Base-by-base conservation (phyloP, 2,329 filamentous ascomycete species). In the Cladosporium sp. region DNA sequence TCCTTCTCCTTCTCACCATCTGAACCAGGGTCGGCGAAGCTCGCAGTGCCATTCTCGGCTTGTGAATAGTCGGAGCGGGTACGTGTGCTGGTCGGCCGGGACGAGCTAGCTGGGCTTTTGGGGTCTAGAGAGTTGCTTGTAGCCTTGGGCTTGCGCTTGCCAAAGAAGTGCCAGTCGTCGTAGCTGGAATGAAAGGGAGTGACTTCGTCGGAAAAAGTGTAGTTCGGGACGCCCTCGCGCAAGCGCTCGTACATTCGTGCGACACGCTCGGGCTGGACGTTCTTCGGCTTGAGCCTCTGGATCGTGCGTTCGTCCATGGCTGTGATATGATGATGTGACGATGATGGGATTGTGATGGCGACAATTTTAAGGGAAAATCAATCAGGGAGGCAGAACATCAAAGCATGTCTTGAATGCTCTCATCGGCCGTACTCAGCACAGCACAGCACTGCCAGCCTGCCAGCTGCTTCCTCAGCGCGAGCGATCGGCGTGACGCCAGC, bases 81-180 rank as follows among this genome's bases (percentile, higher is more conserved):
- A 7, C 70, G 69, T 15, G 69, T 66, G 44, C 71, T 73, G 24
- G 69, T 66, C 0, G 73, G 71, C 18, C 72, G 66, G 26, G 71
- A 71, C 12, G 51, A 32, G 32, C 36, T 34, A 3, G 51, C 10
- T 8, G 61, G 61, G 51, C 61, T 64, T 28, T 64, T 64, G 1
- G 51, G 59, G 6, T 54, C 47, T 24, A 55, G 14, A 15, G 47
- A 47, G n/a, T 21, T 34, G 28, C 52, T 34, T 24, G 51, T 30
- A 18, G 51, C 61, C 18, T 32, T 32, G 6, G 68, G 54, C 57
- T 65, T 68, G 26, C 68, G 68, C 15, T 66, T 68, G 34, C 81
- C 82, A 68, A 80, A 81, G 69, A 83, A 81, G 72, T 84, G 81
- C 92, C 93, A 98, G 81, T 93, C 93, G 77, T 96, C 92, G 79